Base-by-base conservation (phyloP, 768 basidiomycete species). In the Lentinula sp. region DNA sequence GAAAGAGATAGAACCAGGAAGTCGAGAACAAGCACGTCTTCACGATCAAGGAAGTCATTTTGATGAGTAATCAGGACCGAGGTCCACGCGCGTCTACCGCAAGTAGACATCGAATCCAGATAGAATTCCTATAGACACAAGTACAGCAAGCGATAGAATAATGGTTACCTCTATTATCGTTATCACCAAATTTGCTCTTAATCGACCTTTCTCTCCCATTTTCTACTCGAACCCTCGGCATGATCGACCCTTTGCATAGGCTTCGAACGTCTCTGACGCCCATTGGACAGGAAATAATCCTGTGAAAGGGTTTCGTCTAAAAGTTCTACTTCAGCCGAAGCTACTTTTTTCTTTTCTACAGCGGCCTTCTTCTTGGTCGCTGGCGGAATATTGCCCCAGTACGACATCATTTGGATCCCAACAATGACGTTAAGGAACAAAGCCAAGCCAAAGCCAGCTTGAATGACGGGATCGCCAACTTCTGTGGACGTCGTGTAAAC, bases 401-500 rank as follows among this genome's bases (percentile, higher is more conserved):
- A 89, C 68, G 74, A 68, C 74, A 83, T 80, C 83, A 89, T 81
- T 71, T 89, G 87, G 12, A 71, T 70, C 5, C 84, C 87, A 41
- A 91, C 70, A n/a, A 89, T 72, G 64, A 78, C 66, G 70, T 91
- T 91, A 23, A 90, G 72, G 12, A 81, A 57, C 0, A 88, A 80
- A 4, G 86, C 85, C 18, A 86, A 77, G 6, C 79, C 79, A 69
- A 88, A 91, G 43, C 87, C 85, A 52, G 91, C 90, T n/a, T 85
- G 76, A 63, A 98, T 84, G 65, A 96, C 78, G 4, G 71, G 65
- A 72, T 98, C 97, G 55, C 86, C 85, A 61, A 97, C 87, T 72
- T 98, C 96, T 33, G 88, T 89, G 9, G 87, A 81, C 15, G 94
- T 98, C 6, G 97, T 99, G 80, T 94, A 98, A 15, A 98, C 77